These are phyloP conservation scores for Monoraphidium neglectum DNA, from an alignment of 139 green algal species.

Conservation along the genomic window DNA sequence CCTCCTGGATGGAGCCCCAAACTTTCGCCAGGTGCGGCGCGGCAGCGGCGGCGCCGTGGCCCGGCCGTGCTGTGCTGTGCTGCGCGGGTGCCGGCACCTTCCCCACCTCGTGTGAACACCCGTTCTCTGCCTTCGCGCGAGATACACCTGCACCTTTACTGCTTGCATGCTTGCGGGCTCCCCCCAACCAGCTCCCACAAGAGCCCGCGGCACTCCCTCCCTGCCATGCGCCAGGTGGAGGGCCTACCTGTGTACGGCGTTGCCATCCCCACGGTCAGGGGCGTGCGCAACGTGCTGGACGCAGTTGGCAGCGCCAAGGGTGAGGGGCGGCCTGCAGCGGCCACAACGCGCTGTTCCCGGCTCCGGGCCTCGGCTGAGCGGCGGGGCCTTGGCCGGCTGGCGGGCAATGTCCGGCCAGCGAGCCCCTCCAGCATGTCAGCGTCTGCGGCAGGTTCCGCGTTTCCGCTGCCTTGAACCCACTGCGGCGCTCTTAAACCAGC, in stretches of 20 bases:
- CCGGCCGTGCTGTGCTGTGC: not conserved
- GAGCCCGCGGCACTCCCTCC: not conserved
- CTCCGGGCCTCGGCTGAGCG: no score
- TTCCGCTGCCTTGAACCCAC: no score
- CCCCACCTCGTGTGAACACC: not conserved
- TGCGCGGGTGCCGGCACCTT: not conserved
- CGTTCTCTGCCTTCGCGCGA: no score
- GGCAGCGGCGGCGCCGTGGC: not conserved
- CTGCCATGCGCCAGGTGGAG: conserved; percentile 58
- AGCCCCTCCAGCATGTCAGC: no score
- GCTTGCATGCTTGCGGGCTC: no score
- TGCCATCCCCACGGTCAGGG: conserved; percentile 89
- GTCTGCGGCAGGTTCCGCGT: not conserved
- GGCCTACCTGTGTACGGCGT: conserved; percentile 92
- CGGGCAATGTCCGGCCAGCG: no score
- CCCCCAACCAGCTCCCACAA: no score
- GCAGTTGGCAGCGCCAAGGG: conserved; percentile 60
- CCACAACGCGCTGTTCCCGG: no score
- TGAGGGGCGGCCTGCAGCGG: not conserved
- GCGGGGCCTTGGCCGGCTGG: no score
- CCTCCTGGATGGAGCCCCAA: conserved; percentile 90
- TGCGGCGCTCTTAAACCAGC: no score
- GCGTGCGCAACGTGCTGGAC: conserved; percentile 83
- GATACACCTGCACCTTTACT: no score
- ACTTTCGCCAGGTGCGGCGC: conserved; percentile 78